Evolutionary conservation across 176 grass and related monocot genomes (phyloP), one percentile per base, ranked within the genome.

Genomic region (Oryza coarctata): DNA sequence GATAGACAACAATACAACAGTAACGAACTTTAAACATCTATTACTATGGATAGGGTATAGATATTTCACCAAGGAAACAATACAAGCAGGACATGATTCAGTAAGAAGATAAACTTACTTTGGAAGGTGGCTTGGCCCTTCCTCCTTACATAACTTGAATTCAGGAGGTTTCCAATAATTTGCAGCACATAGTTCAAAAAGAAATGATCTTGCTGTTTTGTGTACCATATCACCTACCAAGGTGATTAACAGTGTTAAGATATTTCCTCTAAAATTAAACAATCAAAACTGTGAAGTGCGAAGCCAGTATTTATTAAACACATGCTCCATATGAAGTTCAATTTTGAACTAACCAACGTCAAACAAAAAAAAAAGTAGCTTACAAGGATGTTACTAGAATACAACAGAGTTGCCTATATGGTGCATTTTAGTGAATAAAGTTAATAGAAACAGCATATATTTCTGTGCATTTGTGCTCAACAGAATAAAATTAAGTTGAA

Each of bases 141-240:
- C 95, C 26, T 87, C 89, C 85, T 89, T 93, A 65, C 77, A 94
- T 57, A 87, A 88, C 35, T 89, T 62, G 27, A 98, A 94, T 64
- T 71, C 75, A 70, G 95, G 95, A 75, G 35, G 71, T 50, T 72
- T 83, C 95, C 95, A 98, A 76, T 88, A 88, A 76, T 75, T 92
- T 71, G 84, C 90, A 44, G 88, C 60, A 76, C 95, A 98, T 55
- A 98, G 34, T 71, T 94, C 95, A 86, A 86, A 84, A 61, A 98
- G 88, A 45, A 80, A 79, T 57, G 92, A 93, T 73, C 70, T 98
- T 66, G 86, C 88, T 50, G 86, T 87, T 89, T 98, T 94, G 18
- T 30, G 70, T 63, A 80, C 80, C 80, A 83, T 82, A 78, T 69
- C 65, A 89, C 90, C 90, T 98, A 68, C 31, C 65, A 60, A 80